Evolutionary conservation across 2,329 filamentous ascomycete genomes (phyloP), one percentile per base, ranked within the genome.

Genomic region (Myriosclerotinia scirpicola): DNA sequence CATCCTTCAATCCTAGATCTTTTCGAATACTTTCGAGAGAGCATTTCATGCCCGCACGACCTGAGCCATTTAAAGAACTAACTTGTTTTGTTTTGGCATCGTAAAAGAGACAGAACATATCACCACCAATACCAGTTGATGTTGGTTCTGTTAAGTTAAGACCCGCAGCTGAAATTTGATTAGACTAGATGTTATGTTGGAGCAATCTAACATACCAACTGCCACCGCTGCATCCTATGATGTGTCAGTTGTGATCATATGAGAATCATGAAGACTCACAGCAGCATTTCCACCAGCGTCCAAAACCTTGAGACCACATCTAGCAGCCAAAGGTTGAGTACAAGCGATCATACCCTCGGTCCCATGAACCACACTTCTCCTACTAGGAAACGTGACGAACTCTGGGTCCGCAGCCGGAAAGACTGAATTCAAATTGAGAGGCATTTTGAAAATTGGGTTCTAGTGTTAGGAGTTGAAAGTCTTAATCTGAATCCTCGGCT

Each of bases 131-230:
- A 52, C 95, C 95, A 0, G 95, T 98, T 7, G 91, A 95, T 67
- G 88, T 88, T 9, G 95, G 95, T 76, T 99, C 95, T 0, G 94
- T 97, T 76, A 98, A 86, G 79, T 97, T 98, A 66, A 99, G 83
- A 6, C 88, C 93, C 42, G 95, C 95, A 54, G 95, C 94, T 92
- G 15, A 54, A 63, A 64, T 36, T 26, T n/a, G 17, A 58, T 64
- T 59, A 64, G 68, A 64, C 26, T 59, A 46, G 15, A 30, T 54
- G 40, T 3, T 15, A 40, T 20, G 53, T 42, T 34, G n/a, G 11
- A 40, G 30, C 34, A 3, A 17, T 38, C 38, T 12, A 14, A 80
- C 84, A 70, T 82, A 91, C 89, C 90, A 69, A 96, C 92, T 54
- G 95, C 95, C 5, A 98, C 92, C 11, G 95, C 94, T n/a, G 95